Evolutionary conservation across 2,329 filamentous ascomycete genomes (phyloP).

Genomic region (Exophiala lecanii-corni): DNA sequence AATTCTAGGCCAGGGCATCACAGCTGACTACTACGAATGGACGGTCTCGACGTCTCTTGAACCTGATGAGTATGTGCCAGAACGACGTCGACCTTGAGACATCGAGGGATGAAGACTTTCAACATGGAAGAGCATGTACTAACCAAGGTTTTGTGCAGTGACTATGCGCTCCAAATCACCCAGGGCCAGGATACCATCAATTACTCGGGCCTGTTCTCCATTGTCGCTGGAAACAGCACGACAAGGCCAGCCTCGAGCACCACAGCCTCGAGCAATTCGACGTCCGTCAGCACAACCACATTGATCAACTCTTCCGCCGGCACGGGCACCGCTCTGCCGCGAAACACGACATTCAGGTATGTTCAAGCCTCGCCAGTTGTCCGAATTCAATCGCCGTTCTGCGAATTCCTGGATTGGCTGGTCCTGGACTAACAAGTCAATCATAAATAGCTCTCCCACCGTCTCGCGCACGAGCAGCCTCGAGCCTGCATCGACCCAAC

Average conservation of each 20-base stretch:
- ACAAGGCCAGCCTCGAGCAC: slow-evolving; percentile 22
- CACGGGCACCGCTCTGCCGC: slow-evolving; percentile 59
- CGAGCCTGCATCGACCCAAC: slow-evolving; percentile 9
- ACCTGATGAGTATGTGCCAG: slow-evolving; percentile 36
- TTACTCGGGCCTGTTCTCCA: slow-evolving; percentile 51
- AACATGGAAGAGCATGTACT: background rate
- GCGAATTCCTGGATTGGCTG: background rate
- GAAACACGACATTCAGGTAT: slow-evolving; percentile 35
- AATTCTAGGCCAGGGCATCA: slow-evolving; percentile 36
- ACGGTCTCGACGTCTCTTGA: slow-evolving; percentile 12
- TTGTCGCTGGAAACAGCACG: slow-evolving; percentile 35
- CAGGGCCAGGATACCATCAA: slow-evolving; percentile 49
- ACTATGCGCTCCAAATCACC: slow-evolving; percentile 58
- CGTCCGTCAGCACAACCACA: slow-evolving; percentile 14
- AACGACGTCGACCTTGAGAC: background rate
- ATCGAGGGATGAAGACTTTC: no score
- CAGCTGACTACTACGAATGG: slow-evolving; percentile 20
- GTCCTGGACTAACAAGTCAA: background rate
- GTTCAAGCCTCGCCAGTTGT: background rate
- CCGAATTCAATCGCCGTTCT: no score
- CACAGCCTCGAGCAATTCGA: slow-evolving; percentile 16
- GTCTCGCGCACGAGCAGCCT: slow-evolving; percentile 20
- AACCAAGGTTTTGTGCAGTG: slow-evolving; percentile 32
- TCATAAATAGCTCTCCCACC: slow-evolving; percentile 20
- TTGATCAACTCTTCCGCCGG: slow-evolving; percentile 33